phyloP scores from a whole-genome alignment of 257 asterid genomes.

The Jacaranda mimosifolia region DNA sequence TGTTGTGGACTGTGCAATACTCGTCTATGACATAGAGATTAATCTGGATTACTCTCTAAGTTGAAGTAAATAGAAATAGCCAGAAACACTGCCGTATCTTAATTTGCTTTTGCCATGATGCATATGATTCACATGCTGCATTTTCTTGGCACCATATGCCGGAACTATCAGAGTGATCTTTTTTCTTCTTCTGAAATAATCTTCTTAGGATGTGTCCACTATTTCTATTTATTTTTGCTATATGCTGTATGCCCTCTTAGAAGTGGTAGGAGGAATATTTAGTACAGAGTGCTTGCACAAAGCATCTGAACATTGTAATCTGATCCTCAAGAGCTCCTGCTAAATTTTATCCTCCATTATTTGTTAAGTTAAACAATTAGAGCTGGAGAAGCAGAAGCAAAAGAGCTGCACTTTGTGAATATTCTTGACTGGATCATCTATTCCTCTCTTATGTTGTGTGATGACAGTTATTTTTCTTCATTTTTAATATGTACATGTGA shows the following conservation, averaged over 20 bases:
- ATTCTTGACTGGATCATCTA: not conserved
- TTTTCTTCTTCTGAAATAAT: not conserved
- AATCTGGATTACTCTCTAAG: not conserved
- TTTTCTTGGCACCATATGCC: not conserved
- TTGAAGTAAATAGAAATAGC: not conserved
- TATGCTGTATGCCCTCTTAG: not conserved
- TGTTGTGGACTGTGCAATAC: not conserved
- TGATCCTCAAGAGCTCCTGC: not conserved
- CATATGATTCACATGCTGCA: not conserved
- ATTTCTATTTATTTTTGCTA: not conserved
- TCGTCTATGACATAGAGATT: not conserved
- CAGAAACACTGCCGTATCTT: not conserved
- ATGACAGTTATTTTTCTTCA: not conserved
- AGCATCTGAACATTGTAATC: not conserved
- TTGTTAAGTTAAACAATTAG: not conserved
- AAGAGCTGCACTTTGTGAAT: not conserved
- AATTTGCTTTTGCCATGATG: not conserved
- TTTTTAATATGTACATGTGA: conserved; percentile 20
- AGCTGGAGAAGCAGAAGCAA: not conserved
- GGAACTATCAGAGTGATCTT: not conserved
- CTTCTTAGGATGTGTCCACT: not conserved
- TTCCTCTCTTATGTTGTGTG: not conserved
- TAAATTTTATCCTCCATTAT: not conserved
- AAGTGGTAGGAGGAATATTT: not conserved
- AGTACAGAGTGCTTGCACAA: conserved; percentile 5